Evolutionary conservation across 1,284 basidiomycete species (phyloP).

Genomic region (Bondarzewia mesenterica): DNA sequence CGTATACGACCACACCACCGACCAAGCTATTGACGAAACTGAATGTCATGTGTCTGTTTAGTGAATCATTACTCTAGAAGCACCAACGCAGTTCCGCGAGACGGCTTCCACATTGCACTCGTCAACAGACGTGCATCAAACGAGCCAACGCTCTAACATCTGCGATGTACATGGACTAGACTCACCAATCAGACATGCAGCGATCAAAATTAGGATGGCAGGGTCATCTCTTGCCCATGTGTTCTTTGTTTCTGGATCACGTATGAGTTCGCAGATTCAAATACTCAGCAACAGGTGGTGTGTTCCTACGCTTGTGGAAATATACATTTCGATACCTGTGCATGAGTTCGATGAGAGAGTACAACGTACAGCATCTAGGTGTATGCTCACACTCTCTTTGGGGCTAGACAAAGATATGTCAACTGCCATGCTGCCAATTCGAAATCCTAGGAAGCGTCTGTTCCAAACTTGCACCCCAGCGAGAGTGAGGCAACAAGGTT

Average conservation of each 20-base stretch:
- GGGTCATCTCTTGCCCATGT: slow-evolving; percentile 96
- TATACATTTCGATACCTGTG: slow-evolving; percentile 82
- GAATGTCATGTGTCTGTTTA: slow-evolving; percentile 1
- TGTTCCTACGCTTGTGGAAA: slow-evolving; percentile 79
- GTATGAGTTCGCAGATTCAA: slow-evolving; percentile 1
- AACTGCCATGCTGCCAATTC: slow-evolving; percentile 92
- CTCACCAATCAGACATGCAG: slow-evolving; percentile 68
- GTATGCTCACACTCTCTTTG: slow-evolving; percentile 79
- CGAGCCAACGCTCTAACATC: background rate
- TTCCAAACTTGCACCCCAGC: slow-evolving; percentile 1
- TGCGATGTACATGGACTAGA: slow-evolving; percentile 6
- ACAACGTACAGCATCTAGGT: slow-evolving; percentile 10
- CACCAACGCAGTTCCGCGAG: too few species aligned
- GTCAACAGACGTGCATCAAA: background rate
- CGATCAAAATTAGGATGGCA: slow-evolving; percentile 81
- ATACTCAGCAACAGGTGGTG: slow-evolving; percentile 30
- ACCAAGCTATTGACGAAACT: slow-evolving; percentile 81
- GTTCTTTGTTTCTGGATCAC: slow-evolving; percentile 83
- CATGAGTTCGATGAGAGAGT: background rate
- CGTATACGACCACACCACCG: slow-evolving; percentile 69
- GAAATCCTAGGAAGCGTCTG: slow-evolving; percentile 62
- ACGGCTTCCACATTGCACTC: too few species aligned
- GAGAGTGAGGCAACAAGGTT: background rate
- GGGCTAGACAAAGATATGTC: slow-evolving; percentile 85
- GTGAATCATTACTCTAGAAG: too few species aligned